Evolutionary conservation across 2,329 filamentous ascomycete genomes (phyloP).

Genomic region (Cordyceps cicadae): DNA sequence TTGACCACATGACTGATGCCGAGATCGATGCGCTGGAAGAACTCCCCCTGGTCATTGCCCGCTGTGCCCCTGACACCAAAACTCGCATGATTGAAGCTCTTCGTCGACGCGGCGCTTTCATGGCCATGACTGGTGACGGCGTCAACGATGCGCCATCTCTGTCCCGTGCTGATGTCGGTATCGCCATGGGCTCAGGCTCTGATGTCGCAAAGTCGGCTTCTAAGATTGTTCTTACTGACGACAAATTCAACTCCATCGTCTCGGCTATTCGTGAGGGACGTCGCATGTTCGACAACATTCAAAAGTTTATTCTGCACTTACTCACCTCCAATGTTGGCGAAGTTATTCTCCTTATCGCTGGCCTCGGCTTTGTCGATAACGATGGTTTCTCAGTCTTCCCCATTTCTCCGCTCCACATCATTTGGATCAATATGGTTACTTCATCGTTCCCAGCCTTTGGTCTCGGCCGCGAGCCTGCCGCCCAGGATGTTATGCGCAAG

Average conservation of each 20-base stretch:
- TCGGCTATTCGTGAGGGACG: constrained; percentile 75
- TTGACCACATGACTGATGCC: constrained; percentile 66
- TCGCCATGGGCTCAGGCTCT: constrained; percentile 82
- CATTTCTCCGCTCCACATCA: constrained; percentile 74
- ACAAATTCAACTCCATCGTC: constrained; percentile 83
- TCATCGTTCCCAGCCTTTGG: constrained; percentile 84
- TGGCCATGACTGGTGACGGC: constrained; percentile 83
- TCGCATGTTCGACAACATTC: constrained; percentile 81
- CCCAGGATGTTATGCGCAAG: constrained; percentile 68
- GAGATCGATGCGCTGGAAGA: constrained; percentile 70
- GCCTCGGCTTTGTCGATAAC: constrained; percentile 70
- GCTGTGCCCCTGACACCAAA: constrained; percentile 79
- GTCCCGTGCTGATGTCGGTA: constrained; percentile 74
- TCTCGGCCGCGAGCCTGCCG: constrained; percentile 69
- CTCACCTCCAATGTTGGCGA: constrained; percentile 77
- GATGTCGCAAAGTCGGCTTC: constrained; percentile 79
- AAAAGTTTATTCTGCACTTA: constrained; percentile 77
- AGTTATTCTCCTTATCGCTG: constrained; percentile 71
- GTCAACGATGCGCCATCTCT: constrained; percentile 82
- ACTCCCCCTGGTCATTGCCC: constrained; percentile 72
- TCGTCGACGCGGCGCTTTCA: constrained; percentile 65
- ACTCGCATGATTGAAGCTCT: constrained; percentile 86
- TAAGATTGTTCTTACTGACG: constrained; percentile 76
- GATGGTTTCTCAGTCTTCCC: constrained; percentile 72
- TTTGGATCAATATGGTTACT: constrained; percentile 94